These are phyloP conservation scores for Tinospora cordifolia DNA, from an alignment of 164 flowering plant species.

Conservation along the genomic window DNA sequence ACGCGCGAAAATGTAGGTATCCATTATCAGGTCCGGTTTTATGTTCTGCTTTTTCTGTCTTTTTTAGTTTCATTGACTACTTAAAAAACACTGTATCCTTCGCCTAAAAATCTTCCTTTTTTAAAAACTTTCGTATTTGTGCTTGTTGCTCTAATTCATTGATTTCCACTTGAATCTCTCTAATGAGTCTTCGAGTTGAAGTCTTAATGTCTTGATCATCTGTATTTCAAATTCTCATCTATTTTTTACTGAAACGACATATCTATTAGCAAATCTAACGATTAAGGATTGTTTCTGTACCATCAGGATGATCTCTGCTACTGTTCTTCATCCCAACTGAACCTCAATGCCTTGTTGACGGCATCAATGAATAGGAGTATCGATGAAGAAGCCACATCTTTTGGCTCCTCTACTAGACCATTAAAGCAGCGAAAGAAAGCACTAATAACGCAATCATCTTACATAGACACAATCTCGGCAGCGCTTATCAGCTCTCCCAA, in stretches of 20 bases:
- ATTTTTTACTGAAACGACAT: too few relatives aligned
- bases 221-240: too few relatives aligned
- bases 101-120: neutral
- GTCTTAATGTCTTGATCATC: too few relatives aligned
- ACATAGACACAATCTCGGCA: neutral
- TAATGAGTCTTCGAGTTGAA: too few relatives aligned
- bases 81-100: neutral
- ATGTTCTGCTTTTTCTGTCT: neutral
- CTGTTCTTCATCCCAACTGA: slow-evolving; percentile 8
- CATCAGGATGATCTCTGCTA: slow-evolving; percentile 16
- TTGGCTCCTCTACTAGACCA: neutral
- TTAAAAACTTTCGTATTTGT: neutral
- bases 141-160: neutral
- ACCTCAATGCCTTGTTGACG: neutral
- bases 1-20: slow-evolving; percentile 26
- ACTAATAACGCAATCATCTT: neutral
- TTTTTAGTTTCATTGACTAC: too few relatives aligned
- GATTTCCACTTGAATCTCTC: too few relatives aligned
- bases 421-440: slow-evolving; percentile 3
- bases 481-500: slow-evolving; percentile 8
- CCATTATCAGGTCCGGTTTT: slow-evolving; percentile 25
- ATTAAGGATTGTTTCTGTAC: neutral
- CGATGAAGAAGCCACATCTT: slow-evolving; percentile 17
- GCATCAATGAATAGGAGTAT: neutral
- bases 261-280: too few relatives aligned